Conservation (phyloP, 148 eudicot genomes). For the Bassia scoparia region DNA sequence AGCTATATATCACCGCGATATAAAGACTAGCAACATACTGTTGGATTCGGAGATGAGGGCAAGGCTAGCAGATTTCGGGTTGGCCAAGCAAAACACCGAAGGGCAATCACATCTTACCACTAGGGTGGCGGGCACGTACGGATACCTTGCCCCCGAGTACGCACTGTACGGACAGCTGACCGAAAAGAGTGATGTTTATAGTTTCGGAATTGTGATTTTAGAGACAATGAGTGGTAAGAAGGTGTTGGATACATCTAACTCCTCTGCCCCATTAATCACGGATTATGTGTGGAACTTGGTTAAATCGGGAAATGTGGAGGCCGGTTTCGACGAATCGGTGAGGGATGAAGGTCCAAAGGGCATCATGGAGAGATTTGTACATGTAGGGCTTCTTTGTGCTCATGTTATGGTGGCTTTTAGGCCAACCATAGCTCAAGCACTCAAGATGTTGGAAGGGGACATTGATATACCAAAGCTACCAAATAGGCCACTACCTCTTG, state of each 20-base stretch:
- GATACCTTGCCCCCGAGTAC: constrained; percentile 65
- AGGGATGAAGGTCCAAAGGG: constrained; percentile 46
- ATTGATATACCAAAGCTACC: constrained; percentile 55
- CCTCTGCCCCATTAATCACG: constrained; percentile 41
- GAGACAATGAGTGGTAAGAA: constrained; percentile 61
- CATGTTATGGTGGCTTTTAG: constrained; percentile 75
- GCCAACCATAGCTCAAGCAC: constrained; percentile 62
- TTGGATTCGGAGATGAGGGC: constrained; percentile 57
- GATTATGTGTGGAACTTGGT: constrained; percentile 59
- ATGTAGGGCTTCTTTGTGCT: constrained; percentile 63
- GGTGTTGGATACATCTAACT: constrained; percentile 41
- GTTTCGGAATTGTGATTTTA: constrained; percentile 58
- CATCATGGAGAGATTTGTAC: constrained; percentile 61
- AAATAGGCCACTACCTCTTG: constrained; percentile 53
- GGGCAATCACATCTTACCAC: constrained; percentile 66
- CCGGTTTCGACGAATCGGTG: constrained; percentile 37
- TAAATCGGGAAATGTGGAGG: constrained; percentile 39
- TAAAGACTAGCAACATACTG: constrained; percentile 63
- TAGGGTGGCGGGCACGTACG: constrained; percentile 67
- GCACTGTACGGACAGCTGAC: constrained; percentile 65
- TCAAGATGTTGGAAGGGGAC: constrained; percentile 73
- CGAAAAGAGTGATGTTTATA: constrained; percentile 66
- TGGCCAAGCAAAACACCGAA: constrained; percentile 55
- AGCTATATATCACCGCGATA: constrained; percentile 61
- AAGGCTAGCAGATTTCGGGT: constrained; percentile 63